Percentiles rank a stretch among this genome's conserved stretches.
Conservation (phyloP, 2,329 filamentous ascomycete genomes). For the Colletotrichum sp. region DNA sequence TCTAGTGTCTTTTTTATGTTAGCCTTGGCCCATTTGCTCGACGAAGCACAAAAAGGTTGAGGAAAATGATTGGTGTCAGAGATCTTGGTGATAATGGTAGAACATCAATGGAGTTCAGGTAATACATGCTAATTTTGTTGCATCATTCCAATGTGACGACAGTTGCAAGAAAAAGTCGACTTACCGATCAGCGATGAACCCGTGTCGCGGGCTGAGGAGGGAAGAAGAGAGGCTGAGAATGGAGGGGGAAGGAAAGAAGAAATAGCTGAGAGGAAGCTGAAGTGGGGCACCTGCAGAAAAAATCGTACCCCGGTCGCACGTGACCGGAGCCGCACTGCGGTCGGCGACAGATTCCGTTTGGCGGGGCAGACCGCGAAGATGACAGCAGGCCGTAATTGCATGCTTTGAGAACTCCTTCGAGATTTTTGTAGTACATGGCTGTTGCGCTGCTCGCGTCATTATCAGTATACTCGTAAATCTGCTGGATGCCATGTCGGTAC, state of each 20-base stretch:
- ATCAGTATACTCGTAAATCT: neutral
- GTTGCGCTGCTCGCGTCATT: neutral
- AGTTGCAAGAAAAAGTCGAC: slow-evolving; percentile 25
- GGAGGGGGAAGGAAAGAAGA: neutral
- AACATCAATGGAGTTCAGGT: slow-evolving; percentile 62
- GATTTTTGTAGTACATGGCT: neutral
- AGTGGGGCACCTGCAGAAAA: neutral
- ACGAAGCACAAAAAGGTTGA: slow-evolving; percentile 1
- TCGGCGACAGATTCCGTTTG: neutral
- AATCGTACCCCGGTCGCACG: neutral
- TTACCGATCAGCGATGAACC: slow-evolving; percentile 1
- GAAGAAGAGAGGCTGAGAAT: neutral
- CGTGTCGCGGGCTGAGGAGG: neutral
- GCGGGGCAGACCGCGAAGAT: neutral
- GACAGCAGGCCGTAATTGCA: neutral
- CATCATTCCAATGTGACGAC: slow-evolving; percentile 50
- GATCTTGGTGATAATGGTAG: slow-evolving; percentile 73
- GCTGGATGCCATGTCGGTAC: neutral
- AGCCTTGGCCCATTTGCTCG: slow-evolving; percentile 19
- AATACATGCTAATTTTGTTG: slow-evolving; percentile 59
- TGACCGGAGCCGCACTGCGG: neutral
- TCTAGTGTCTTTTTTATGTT: slow-evolving; percentile 18
- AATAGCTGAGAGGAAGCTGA: neutral
- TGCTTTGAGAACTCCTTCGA: neutral
- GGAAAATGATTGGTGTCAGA: slow-evolving; percentile 54